phyloP scores from a whole-genome alignment of 2,329 filamentous ascomycete genomes.

The Pseudogymnoascus sp. region DNA sequence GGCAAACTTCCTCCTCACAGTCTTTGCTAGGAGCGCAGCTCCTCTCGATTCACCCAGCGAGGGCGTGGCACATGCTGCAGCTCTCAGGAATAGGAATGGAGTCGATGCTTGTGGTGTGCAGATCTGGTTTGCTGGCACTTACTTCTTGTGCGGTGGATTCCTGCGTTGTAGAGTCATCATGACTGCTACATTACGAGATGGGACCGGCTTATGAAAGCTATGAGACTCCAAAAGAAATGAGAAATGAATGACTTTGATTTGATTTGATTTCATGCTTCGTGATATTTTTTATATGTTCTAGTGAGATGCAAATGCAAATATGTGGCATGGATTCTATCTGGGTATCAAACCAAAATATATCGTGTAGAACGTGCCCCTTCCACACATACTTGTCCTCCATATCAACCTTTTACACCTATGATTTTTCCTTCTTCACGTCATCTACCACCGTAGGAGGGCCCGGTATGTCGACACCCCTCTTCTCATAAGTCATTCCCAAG shows the following conservation, averaged over 20 bases:
- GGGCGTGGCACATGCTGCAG: not conserved
- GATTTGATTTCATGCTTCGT: not conserved
- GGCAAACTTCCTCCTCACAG: not conserved
- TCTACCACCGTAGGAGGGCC: conserved; percentile 16
- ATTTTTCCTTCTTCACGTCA: conserved; percentile 14
- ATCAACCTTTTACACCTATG: not conserved
- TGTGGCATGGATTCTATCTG: not conserved
- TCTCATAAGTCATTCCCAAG: conserved; percentile 53
- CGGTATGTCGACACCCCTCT: conserved; percentile 25
- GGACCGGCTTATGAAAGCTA: not conserved
- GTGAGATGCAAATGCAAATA: not conserved
- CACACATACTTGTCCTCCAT: not conserved
- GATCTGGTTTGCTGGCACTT: not conserved
- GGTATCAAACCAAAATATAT: not conserved
- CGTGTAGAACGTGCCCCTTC: not conserved
- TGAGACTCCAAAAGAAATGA: not conserved
- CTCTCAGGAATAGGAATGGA: not conserved
- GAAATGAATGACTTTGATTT: not conserved
- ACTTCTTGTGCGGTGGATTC: not conserved
- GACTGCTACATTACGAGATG: not conserved
- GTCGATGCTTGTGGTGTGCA: not conserved
- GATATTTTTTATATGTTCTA: not conserved
- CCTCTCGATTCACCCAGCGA: not conserved
- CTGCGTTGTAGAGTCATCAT: not conserved
- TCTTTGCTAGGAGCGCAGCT: not conserved